Evolutionary conservation across 805 yeast species (phyloP), one percentile per base, ranked within the genome.

Genomic region (Metschnikowia drakensbergensis): DNA sequence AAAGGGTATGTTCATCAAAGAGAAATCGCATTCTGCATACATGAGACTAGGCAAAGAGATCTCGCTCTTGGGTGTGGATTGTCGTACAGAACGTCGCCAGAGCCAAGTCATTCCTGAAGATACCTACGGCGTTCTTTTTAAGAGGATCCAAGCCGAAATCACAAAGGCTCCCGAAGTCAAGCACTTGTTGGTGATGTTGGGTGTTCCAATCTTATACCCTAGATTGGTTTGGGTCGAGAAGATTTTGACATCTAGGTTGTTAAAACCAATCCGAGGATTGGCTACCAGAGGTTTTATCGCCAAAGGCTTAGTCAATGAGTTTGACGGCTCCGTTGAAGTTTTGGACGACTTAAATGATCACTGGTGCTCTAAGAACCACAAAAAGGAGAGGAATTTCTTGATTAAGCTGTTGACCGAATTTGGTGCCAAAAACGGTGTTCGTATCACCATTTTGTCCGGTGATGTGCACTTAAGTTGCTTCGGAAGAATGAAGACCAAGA

Each of bases 161-260:
- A 60, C 63, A 5, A 65, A 79, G 9, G 73, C 80, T 3, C 77
- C 77, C 5, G 79, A 79, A 26, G 75, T 87, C 37, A 83, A 85
- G 63, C 99, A 92, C 66, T 58, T 92, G 35, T 71, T 87, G 54
- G 81, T 94, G 1, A 75, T 94, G 81, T 72, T 94, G 44, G 98
- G 98, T 38, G 96, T 92, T 10, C 99, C 99, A 3, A 88, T 94
- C 48, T 87, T 94, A 36, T 92, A 92, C 62, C 98, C 99, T 3
- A 77, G 98, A 55, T 73, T 94, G 62, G 97, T 91, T 2, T 88
- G 96, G 92, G 73, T 89, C 31, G 98, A 94, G 68, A 75, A 78
- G 62, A 54, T 92, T 26, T 77, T 92, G 61, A 77, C 83, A 5
- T 82, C 90, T 26, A 43, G 71, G 64, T 32, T 54, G 2, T 68